Evolutionary conservation across 805 yeast genomes (phyloP).

Genomic region (Ogataea naganishii): DNA sequence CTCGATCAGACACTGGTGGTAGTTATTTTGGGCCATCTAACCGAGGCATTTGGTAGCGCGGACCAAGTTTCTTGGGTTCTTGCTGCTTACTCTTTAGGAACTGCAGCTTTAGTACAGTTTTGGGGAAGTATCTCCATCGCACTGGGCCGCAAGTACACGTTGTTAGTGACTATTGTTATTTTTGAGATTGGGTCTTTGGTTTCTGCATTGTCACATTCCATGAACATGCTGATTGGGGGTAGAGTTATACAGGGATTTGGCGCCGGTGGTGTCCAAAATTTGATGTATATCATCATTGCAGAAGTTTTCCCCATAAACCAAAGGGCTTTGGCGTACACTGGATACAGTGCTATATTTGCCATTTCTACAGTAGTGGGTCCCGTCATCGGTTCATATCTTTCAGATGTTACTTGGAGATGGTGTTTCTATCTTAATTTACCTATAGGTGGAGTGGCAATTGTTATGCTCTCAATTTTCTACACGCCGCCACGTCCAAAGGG

Average conservation of each 20-base stretch:
- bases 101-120: slow-evolving; percentile 43
- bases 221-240: slow-evolving; percentile 61
- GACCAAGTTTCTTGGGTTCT: slow-evolving; percentile 52
- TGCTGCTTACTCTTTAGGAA: slow-evolving; percentile 44
- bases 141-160: slow-evolving; percentile 45
- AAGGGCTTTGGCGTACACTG: slow-evolving; percentile 30
- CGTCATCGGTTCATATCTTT: slow-evolving; percentile 51
- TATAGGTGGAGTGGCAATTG: slow-evolving; percentile 43
- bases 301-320: slow-evolving; percentile 40
- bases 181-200: slow-evolving; percentile 59
- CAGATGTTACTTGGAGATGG: slow-evolving; percentile 61
- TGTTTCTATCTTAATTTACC: slow-evolving; percentile 64
- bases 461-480: slow-evolving; percentile 29
- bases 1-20: slow-evolving; percentile 54
- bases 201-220: slow-evolving; percentile 42
- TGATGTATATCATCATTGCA: slow-evolving; percentile 47
- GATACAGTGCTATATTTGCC: slow-evolving; percentile 34
- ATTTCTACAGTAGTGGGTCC: slow-evolving; percentile 54
- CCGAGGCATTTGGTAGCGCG: slow-evolving; percentile 39
- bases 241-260: slow-evolving; percentile 67
- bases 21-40: slow-evolving; percentile 40
- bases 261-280: slow-evolving; percentile 59
- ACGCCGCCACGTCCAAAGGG: slow-evolving; percentile 40
- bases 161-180: slow-evolving; percentile 38
- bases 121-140: slow-evolving; percentile 52